Conservation (phyloP, 2,329 filamentous ascomycete species). For the Cylindrodendrum hubeiense region DNA sequence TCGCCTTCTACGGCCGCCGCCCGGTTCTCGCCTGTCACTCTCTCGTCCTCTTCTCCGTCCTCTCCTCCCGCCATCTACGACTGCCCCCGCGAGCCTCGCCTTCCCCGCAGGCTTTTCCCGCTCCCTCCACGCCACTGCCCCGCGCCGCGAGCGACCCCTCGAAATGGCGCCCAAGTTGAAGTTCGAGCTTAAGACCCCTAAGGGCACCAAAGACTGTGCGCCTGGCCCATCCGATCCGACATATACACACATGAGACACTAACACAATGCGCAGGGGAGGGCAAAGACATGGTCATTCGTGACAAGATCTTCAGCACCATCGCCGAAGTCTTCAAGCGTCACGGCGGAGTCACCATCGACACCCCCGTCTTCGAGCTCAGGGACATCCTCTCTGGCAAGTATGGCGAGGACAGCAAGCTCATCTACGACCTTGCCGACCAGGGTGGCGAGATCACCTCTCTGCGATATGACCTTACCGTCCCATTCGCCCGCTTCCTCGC, state of each 20-base stretch:
- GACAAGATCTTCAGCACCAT: slow-evolving; percentile 85
- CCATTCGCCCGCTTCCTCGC: slow-evolving; percentile 93
- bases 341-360: slow-evolving; percentile 84
- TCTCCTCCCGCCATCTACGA: slow-evolving; percentile 8
- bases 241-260: slow-evolving; percentile 13
- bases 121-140: slow-evolving; percentile 41
- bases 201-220: slow-evolving; percentile 88
- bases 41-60: neutral
- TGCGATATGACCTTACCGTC: slow-evolving; percentile 90
- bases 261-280: slow-evolving; percentile 63
- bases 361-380: slow-evolving; percentile 88
- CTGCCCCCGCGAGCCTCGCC: slow-evolving; percentile 25
- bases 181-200: slow-evolving; percentile 81
- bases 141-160: slow-evolving; percentile 37
- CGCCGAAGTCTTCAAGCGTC: slow-evolving; percentile 83
- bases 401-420: slow-evolving; percentile 92
- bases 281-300: slow-evolving; percentile 82
- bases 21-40: slow-evolving; percentile 14
- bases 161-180: slow-evolving; percentile 48
- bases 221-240: slow-evolving; percentile 4
- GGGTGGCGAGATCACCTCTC: slow-evolving; percentile 79
- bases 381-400: slow-evolving; percentile 89
- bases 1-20: slow-evolving; percentile 26
- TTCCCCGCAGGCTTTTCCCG: slow-evolving; percentile 40
- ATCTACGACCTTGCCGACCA: slow-evolving; percentile 92